These are phyloP conservation scores for Pythium myriotylum DNA, from an alignment of 352 stramenopile species.

Conservation along the genomic window DNA sequence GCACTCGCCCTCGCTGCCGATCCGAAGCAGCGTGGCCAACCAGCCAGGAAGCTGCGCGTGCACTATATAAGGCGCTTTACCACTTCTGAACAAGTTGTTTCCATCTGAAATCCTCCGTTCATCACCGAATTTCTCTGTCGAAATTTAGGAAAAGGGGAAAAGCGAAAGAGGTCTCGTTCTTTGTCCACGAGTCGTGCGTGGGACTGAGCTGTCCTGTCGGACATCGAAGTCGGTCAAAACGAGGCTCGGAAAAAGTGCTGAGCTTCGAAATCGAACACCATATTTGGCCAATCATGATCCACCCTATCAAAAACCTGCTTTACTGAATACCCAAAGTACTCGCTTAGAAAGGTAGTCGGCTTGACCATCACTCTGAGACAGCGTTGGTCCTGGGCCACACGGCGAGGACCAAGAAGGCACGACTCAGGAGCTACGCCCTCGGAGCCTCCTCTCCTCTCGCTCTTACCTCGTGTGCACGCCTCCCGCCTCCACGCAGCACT, in stretches of 20 bases:
- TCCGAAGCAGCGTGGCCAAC: not conserved
- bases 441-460: not conserved
- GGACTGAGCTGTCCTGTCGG: too few species aligned
- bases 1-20: too few species aligned
- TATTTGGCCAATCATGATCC: not conserved
- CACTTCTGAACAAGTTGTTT: too few species aligned
- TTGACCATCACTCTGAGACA: slow-evolving; percentile 14
- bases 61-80: slow-evolving; percentile 13
- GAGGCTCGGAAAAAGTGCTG: too few species aligned
- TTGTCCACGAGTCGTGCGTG: too few species aligned
- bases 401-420: not conserved
- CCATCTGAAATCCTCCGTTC: too few species aligned
- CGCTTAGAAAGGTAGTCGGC: not conserved
- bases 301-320: not conserved
- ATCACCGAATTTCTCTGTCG: too few species aligned
- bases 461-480: not conserved
- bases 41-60: not conserved
- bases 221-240: too few species aligned
- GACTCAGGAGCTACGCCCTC: not conserved
- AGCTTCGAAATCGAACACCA: not conserved
- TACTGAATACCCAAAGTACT: not conserved
- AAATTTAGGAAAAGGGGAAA: not conserved
- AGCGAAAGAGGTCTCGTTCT: not conserved
- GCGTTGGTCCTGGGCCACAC: slow-evolving; percentile 8
- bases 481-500: not conserved